Evolutionary conservation across 1,139 yeast genomes (phyloP), one percentile per base, ranked within the genome.

Genomic region (Lodderomyces oxycetoniae): DNA sequence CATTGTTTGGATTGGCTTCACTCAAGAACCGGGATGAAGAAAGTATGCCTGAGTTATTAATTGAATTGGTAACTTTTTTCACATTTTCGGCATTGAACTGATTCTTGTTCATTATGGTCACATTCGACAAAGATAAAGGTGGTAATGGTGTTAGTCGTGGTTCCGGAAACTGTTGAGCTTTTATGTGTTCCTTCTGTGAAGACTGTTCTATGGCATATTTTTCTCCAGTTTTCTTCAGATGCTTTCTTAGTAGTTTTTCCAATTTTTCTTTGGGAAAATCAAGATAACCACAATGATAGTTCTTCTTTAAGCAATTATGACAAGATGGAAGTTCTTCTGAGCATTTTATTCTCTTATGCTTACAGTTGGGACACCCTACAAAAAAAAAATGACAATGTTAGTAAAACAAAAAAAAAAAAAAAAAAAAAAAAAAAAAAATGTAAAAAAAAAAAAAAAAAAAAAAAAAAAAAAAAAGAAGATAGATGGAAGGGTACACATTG

Each of bases 321-420:
- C 74, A 67, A 14, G 60, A 50, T 5, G 74, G 74, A 14, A 67
- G 52, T 37, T 67, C 72, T 41, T 67, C 74, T 1, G 64, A 47
- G 40, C 73, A 67, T 43, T 67, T 67, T 49, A 67, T 63, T 44
- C 74, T 49, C 40, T 63, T 66, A 7, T 61, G 57, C 37, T 64
- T 63, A 48, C 74, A 67, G 45, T 67, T 67, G 5, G 73, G 72
- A 40, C 73, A 67, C 3, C 63, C 58, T 50, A 11, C 11, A 30
- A 26, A 20, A 17, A 9, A 21, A 26, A 13, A 5, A 19, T 21
- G 13, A 8, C 6, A 15, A 7, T 11, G 14, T 16, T 12, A 12
- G 12, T 28, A 19, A 19, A 16, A 16, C n/a, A 26, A 8, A 21
- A 10, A 7, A 19, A 19, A 19, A 19, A 19, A 19, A 10, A 7